A percentile compares a stretch with the other conserved stretches of the same genome.
phyloP scores from a whole-genome alignment of 2,329 filamentous ascomycete species.

The Aspergillus thermomutatus region DNA sequence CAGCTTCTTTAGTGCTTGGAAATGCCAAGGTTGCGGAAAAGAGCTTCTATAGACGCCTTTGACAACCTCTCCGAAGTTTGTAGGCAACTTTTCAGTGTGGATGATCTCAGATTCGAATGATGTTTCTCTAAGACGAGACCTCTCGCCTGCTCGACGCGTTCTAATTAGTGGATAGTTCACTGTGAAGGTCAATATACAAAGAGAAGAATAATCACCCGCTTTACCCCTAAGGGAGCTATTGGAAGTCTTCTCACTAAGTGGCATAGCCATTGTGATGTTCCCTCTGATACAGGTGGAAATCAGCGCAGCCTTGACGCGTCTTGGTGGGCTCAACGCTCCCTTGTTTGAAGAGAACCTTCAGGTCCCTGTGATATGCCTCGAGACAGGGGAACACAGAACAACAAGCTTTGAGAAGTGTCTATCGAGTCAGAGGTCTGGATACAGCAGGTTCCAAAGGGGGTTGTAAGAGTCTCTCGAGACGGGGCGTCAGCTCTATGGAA shows the following conservation, averaged over 20 bases:
- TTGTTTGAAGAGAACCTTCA: not conserved
- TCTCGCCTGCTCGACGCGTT: constrained; percentile 5
- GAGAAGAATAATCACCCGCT: constrained; percentile 4
- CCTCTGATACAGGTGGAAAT: not conserved
- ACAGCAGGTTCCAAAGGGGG: not conserved
- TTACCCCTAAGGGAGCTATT: constrained; percentile 13
- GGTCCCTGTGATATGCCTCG: not conserved
- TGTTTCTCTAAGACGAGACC: constrained; percentile 29
- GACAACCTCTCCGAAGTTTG: constrained; percentile 74
- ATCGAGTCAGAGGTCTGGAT: not conserved
- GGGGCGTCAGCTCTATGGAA: not conserved
- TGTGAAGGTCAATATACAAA: not conserved
- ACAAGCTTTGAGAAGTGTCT: not conserved
- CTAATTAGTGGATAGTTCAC: not conserved
- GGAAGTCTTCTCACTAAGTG: constrained; percentile 12
- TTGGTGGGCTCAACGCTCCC: not conserved
- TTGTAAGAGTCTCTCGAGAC: not conserved
- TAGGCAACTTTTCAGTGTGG: constrained; percentile 41
- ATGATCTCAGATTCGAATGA: constrained; percentile 20
- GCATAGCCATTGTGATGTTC: constrained; percentile 12
- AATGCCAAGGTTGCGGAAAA: constrained; percentile 70
- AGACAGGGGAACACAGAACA: not conserved
- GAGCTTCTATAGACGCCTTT: constrained; percentile 77
- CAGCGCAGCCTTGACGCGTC: not conserved
- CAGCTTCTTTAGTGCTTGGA: constrained; percentile 64